phyloP scores from a whole-genome alignment of 192 early-diverging fungal genomes.

The Backusella tarrabulga region DNA sequence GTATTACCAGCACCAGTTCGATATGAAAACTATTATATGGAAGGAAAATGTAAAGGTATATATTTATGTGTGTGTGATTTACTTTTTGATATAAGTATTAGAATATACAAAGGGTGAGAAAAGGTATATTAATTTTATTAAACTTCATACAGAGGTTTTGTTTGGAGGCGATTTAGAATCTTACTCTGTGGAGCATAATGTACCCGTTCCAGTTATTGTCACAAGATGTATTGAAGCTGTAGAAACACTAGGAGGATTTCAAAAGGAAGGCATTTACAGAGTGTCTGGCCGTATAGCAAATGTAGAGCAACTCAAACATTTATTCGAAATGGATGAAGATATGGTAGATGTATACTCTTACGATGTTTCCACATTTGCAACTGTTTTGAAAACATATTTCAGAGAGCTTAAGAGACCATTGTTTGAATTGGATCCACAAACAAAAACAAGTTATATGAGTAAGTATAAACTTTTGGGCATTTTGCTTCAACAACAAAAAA shows the following conservation, averaged over 20 bases:
- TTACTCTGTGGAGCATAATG: conserved; percentile 29
- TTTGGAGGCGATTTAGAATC: conserved; percentile 33
- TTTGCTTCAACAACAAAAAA: not conserved
- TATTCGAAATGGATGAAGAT: conserved; percentile 37
- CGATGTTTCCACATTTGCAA: conserved; percentile 61
- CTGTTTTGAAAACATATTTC: conserved; percentile 62
- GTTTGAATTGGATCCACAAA: conserved; percentile 48
- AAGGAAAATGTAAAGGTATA: conserved; percentile 35
- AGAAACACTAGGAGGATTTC: conserved; percentile 27
- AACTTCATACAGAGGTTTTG: conserved; percentile 20
- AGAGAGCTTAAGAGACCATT: conserved; percentile 60
- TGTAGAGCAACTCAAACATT: conserved; percentile 27
- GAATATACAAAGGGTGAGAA: no score
- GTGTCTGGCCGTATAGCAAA: conserved; percentile 36
- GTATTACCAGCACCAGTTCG: conserved; percentile 20
- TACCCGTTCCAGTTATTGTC: conserved; percentile 30
- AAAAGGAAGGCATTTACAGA: conserved; percentile 41
- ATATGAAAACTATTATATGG: conserved; percentile 32
- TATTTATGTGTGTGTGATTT: not conserved
- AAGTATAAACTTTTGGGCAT: conserved; percentile 20
- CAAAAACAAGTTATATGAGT: conserved; percentile 50
- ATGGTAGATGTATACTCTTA: conserved; percentile 26
- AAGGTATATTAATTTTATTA: not conserved
- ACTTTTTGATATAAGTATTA: no score
- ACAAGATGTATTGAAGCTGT: conserved; percentile 33